Base-by-base conservation (phyloP, 768 basidiomycete species). In the Rhizopogon sp. region DNA sequence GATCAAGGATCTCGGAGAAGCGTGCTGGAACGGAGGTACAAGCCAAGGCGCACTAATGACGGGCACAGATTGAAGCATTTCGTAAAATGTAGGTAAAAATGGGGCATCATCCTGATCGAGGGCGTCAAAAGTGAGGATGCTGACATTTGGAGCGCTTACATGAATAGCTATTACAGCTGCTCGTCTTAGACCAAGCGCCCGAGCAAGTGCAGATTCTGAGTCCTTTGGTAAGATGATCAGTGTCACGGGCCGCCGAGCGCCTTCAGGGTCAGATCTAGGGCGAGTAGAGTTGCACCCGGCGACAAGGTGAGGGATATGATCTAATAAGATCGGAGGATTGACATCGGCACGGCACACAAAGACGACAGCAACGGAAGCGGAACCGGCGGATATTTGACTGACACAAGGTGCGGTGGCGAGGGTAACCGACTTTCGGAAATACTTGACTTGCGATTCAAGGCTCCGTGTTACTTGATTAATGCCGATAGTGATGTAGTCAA, bases 401-500 rank as follows among this genome's bases (percentile, higher is more conserved):
- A 11, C 10, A 16, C 28, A 22, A 11, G 51, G 25, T 3, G 44
- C 13, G 11, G 35, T 37, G 42, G 16, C 17, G 25, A 41, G 37
- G 20, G 59, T 10, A 10, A 61, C 46, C 5, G 55, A 43, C 37
- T 58, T 55, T 61, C 67, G 65, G 60, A 58, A 50, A 60, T 67
- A 53, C 56, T 62, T 56, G 66, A 80, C 71, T 61, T 88, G 82
- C 2, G 46, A 59, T 67, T 95, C 92, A 11, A 95, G 75, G 29
- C 75, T 74, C 66, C 81, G 85, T 1, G 91, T 91, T 13, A 93
- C 87, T 62, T 82, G 74, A 62, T 93, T 94, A 57, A 93, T 85
- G n/a, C 92, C 92, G 45, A 85, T 64, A 9, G 74, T 66, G 35
- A 87, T 56, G 64, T 85, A 80, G 9, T 70, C 59, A 20, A 82